phyloP scores from a whole-genome alignment of 2,329 filamentous ascomycete genomes.

The Gremmenia infestans region DNA sequence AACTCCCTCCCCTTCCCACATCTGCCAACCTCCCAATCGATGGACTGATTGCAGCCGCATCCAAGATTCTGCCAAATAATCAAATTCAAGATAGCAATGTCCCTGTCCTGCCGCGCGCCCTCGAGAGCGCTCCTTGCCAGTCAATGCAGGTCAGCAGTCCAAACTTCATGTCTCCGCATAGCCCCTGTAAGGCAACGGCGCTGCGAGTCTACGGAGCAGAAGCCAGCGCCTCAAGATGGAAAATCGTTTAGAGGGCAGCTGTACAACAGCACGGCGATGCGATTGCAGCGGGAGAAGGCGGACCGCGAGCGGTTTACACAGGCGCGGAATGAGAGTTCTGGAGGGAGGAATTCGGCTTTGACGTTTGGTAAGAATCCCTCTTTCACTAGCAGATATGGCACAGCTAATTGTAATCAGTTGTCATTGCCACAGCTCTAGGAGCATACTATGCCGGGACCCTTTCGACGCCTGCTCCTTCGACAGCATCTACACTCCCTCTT shows the following conservation, averaged over 20 bases:
- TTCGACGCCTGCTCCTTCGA: conserved; percentile 45
- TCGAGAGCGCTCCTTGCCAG: conserved; percentile 23
- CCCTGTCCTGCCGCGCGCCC: conserved; percentile 18
- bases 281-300: conserved; percentile 49
- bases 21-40: not conserved
- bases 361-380: conserved; percentile 45
- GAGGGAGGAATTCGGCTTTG: conserved; percentile 44
- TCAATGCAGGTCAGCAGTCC: conserved; percentile 12
- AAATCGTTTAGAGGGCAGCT: conserved; percentile 52
- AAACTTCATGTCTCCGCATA: conserved; percentile 17
- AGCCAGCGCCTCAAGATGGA: conserved; percentile 14
- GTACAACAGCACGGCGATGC: conserved; percentile 51
- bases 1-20: not conserved
- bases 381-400: not conserved
- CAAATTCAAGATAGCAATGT: conserved; percentile 15
- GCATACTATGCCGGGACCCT: conserved; percentile 55
- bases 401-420: conserved; percentile 16
- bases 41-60: not conserved
- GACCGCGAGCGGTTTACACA: conserved; percentile 47
- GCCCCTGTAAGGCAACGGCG: conserved; percentile 16
- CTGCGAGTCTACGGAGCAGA: conserved; percentile 24
- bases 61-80: not conserved
- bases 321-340: conserved; percentile 35
- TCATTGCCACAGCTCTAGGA: conserved; percentile 24
- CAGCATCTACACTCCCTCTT: conserved; percentile 56